Evolutionary conservation across 306 rosid species (phyloP).

Genomic region (Lablab purpureus): DNA sequence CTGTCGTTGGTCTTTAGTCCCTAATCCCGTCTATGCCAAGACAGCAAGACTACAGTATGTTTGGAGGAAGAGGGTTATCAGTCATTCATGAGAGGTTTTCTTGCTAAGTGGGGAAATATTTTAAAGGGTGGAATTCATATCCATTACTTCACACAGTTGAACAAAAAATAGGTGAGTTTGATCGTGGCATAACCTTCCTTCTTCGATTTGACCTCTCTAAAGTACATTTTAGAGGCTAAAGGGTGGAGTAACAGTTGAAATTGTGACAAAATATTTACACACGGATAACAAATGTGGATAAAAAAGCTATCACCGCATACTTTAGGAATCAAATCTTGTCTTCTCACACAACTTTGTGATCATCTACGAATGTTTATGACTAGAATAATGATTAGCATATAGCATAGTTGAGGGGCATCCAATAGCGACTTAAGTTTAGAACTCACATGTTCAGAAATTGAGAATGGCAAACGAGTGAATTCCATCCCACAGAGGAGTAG

Average conservation of each 20-base stretch:
- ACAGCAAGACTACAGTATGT: not conserved
- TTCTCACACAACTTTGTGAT: not conserved
- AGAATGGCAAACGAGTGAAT: conserved; percentile 82
- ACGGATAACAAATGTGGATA: not conserved
- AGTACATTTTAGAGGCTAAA: not conserved
- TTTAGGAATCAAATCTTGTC: not conserved
- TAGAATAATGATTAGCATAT: not conserved
- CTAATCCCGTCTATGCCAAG: conserved; percentile 3
- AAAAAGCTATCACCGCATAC: not conserved
- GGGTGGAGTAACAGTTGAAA: not conserved
- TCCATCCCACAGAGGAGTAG: conserved; percentile 82
- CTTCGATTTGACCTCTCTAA: not conserved
- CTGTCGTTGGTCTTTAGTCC: conserved; percentile 1
- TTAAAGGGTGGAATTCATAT: conserved; percentile 12
- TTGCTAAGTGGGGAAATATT: not conserved
- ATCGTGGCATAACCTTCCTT: not conserved
- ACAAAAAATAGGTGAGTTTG: not conserved
- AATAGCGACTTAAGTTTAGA: conserved; percentile 38
- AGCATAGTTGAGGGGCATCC: not conserved
- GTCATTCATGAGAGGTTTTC: not conserved
- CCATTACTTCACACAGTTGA: not conserved
- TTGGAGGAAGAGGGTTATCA: not conserved
- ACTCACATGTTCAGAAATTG: conserved; percentile 89
- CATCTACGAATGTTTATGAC: not conserved
- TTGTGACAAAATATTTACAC: not conserved